Conservation (phyloP, 306 rosid species). For the Myrica gale region DNA sequence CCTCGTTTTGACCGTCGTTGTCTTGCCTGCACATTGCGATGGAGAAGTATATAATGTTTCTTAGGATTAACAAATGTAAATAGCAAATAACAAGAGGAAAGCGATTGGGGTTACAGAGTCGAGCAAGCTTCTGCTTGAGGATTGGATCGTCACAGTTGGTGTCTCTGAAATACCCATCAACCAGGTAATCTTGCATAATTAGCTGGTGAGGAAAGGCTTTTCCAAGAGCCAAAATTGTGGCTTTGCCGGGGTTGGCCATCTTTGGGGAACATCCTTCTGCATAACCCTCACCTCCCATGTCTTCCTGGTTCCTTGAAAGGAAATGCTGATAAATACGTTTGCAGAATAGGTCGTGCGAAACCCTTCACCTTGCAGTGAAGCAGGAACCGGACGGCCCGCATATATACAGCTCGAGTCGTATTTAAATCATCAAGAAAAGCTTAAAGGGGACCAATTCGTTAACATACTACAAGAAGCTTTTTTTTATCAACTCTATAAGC, state of each 20-base stretch:
- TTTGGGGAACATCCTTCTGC: slow-evolving; percentile 31
- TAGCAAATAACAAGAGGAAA: neutral
- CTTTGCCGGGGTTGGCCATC: slow-evolving; percentile 55
- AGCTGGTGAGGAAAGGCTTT: slow-evolving; percentile 96
- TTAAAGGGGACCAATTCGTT: neutral
- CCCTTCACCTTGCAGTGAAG: slow-evolving; percentile 3
- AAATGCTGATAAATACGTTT: neutral
- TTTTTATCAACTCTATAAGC: neutral
- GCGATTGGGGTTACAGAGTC: slow-evolving; percentile 58
- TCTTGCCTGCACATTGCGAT: slow-evolving; percentile 58
- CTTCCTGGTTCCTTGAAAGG: slow-evolving; percentile 10
- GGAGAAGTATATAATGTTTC: slow-evolving; percentile 2
- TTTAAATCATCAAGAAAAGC: slow-evolving; percentile 4
- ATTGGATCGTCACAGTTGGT: slow-evolving; percentile 81
- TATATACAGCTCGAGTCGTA: slow-evolving; percentile 40
- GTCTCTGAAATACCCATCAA: slow-evolving; percentile 83
- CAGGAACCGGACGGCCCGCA: slow-evolving; percentile 16
- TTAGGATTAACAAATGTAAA: neutral
- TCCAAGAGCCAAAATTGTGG: slow-evolving; percentile 82
- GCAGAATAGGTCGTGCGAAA: slow-evolving; percentile 7
- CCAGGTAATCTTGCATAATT: slow-evolving; percentile 85
- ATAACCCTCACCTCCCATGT: slow-evolving; percentile 52
- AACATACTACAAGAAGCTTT: neutral
- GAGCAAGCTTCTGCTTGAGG: slow-evolving; percentile 76
- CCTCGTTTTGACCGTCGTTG: slow-evolving; percentile 89